Base-by-base conservation (phyloP, 139 green algal species). In the Eudorina sp. region DNA sequence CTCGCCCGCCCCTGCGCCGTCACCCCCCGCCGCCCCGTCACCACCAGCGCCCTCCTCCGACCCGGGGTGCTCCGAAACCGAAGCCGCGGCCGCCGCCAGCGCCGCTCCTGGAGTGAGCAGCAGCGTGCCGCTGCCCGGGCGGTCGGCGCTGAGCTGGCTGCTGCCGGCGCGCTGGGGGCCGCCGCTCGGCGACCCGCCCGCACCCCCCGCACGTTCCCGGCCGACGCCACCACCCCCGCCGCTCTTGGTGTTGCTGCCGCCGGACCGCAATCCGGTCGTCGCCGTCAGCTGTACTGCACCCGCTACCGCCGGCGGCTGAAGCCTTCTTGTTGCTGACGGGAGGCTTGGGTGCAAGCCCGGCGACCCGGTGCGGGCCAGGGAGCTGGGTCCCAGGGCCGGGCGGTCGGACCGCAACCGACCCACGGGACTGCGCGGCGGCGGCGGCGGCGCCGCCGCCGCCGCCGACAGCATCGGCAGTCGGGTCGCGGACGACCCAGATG, bases 31-130 rank as follows among this genome's bases (percentile, higher is more conserved):
- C 31, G 62, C 62, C 62, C 62, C 21, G 9, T 13, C 11, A 7
- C 62, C 62, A 29, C 62, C 21, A 29, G 16, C 62, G 62, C 16
- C 62, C 27, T 29, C 62, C 19, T 72, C 48, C 13, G 27, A 11
- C 8, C 62, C 31, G n/a, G n/a, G n/a, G n/a, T 31, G 62, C 62
- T 41, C 77, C 34, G 77, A 84, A 6, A 84, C 53, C 5, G 77
- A 31, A 34, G 77, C 77, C 38, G 77, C 77, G 3, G 77, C 77
- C 36, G 77, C 77, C 36, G 77, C 77, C 77, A 84, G 77, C 53
- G 77, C 77, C 13, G 77, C 77, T 36, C 77, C 77, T 8, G 77
- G 77, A 21, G 77, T 31, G n/a, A n/a, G n/a, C 55, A 84, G 21
- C 21, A 4, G 14, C 34, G 48, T 38, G 38, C 41, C 43, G 40